Evolutionary conservation across 2,329 filamentous ascomycete genomes (phyloP).

Genomic region (Graphilbum ipis-grandicollis): DNA sequence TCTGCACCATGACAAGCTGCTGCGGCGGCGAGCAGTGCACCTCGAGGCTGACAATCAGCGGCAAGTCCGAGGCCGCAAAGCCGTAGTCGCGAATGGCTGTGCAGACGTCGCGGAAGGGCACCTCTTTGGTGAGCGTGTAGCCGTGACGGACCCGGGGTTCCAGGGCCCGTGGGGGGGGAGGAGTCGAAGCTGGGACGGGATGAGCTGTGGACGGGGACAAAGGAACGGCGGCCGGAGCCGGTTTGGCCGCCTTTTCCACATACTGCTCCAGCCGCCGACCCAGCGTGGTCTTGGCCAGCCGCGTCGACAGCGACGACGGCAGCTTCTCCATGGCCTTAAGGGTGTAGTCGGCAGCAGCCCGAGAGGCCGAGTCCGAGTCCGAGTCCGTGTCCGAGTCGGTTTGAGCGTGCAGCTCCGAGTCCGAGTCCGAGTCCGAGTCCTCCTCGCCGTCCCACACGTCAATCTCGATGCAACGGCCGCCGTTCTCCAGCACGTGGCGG

Average conservation of each 20-base stretch:
- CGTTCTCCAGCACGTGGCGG: slow-evolving; percentile 64
- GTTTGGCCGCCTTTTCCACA: slow-evolving; percentile 13
- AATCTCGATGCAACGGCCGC: slow-evolving; percentile 83
- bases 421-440: slow-evolving; percentile 27
- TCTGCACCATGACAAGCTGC: slow-evolving; percentile 79
- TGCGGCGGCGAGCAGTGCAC: slow-evolving; percentile 70
- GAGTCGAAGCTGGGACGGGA: not conserved
- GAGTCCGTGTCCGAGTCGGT: not conserved
- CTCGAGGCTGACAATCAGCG: slow-evolving; percentile 87
- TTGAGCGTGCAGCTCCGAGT: not conserved
- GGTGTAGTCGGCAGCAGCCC: too few relatives aligned
- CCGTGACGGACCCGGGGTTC: slow-evolving; percentile 76
- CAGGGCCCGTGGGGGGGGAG: not conserved
- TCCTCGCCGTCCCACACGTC: slow-evolving; percentile 85
- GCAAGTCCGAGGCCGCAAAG: slow-evolving; percentile 58
- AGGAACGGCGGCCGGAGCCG: slow-evolving; percentile 5
- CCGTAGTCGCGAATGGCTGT: slow-evolving; percentile 61
- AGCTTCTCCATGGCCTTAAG: slow-evolving; percentile 46
- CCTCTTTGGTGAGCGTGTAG: slow-evolving; percentile 77
- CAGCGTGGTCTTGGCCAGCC: slow-evolving; percentile 30
- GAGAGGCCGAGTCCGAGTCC: too few relatives aligned
- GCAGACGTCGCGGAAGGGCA: slow-evolving; percentile 77
- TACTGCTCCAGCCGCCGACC: slow-evolving; percentile 23
- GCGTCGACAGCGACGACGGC: slow-evolving; percentile 22
- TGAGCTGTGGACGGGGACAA: too few relatives aligned